Evolutionary conservation across 106 monocot genomes (phyloP).

Genomic region (Amphibolis antarctica): DNA sequence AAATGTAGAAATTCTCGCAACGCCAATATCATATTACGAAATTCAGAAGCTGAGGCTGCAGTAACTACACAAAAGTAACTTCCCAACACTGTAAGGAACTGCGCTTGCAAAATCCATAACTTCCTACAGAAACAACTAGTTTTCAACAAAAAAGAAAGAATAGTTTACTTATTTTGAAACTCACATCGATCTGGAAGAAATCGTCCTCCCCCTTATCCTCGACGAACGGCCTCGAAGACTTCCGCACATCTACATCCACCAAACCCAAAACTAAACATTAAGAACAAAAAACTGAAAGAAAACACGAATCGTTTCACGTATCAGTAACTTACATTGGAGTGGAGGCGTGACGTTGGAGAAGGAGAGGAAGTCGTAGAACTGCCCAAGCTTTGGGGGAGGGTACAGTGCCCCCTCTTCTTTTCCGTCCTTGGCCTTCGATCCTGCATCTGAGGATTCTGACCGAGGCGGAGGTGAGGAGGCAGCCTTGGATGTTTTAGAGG

Average conservation of each 20-base stretch:
- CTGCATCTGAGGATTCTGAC: constrained; percentile 16
- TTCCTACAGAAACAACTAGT: background rate
- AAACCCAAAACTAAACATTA: background rate
- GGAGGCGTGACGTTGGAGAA: constrained; percentile 77
- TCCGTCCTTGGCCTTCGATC: background rate
- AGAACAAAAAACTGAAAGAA: background rate
- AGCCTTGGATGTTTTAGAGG: no score
- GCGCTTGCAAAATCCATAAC: no score
- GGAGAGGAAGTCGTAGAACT: constrained; percentile 98
- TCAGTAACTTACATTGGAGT: constrained; percentile 45
- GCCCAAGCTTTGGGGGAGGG: constrained; percentile 80
- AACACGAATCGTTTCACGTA: background rate
- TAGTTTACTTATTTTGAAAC: constrained; percentile 17
- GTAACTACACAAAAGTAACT: no score
- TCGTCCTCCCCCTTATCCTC: constrained; percentile 73
- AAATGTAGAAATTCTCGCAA: no score
- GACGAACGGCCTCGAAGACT: constrained; percentile 37
- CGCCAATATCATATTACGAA: no score
- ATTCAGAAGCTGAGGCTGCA: no score
- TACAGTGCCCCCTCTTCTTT: constrained; percentile 59
- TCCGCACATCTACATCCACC: constrained; percentile 46
- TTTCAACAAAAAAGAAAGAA: background rate
- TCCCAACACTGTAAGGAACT: no score
- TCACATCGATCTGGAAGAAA: constrained; percentile 88
- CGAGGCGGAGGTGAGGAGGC: no score